Percentiles rank a stretch among this genome's conserved stretches.
Conservation (phyloP, 1,284 basidiomycete genomes). For the Ustilago cynodontis region DNA sequence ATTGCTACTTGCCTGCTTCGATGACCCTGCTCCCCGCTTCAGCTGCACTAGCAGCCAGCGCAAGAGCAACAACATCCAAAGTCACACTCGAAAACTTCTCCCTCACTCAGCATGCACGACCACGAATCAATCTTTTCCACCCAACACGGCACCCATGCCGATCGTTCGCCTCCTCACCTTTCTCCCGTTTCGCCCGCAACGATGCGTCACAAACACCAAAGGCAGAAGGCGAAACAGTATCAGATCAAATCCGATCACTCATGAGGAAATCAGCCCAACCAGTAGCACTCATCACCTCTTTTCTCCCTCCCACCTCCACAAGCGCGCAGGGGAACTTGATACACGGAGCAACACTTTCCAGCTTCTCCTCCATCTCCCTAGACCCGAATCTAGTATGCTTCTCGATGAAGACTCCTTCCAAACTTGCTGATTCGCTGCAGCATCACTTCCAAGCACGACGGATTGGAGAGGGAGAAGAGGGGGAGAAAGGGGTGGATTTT, state of each 20-base stretch:
- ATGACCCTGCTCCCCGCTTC: neutral
- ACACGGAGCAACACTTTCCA: conserved; percentile 47
- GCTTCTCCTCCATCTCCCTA: conserved; percentile 38
- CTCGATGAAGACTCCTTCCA: conserved; percentile 35
- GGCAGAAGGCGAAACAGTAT: neutral
- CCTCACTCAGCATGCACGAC: neutral
- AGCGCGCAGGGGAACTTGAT: neutral
- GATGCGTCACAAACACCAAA: neutral
- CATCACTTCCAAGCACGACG: conserved; percentile 3
- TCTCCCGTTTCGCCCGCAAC: neutral
- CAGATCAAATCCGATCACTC: conserved; percentile 29
- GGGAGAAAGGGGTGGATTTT: conserved; percentile 15
- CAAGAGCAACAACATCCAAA: conserved; percentile 28
- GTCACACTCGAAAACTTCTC: conserved; percentile 25
- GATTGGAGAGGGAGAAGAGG: neutral
- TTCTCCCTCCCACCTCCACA: conserved; percentile 15
- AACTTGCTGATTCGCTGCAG: conserved; percentile 27
- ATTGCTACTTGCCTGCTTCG: too few relatives aligned
- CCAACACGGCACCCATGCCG: neutral
- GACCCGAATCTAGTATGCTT: conserved; percentile 41
- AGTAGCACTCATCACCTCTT: conserved; percentile 38
- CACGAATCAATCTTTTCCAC: neutral
- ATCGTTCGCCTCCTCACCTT: neutral
- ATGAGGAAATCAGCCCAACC: conserved; percentile 48
- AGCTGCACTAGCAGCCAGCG: conserved; percentile 8